Evolutionary conservation across 2,329 filamentous ascomycete genomes (phyloP), one percentile per base, ranked within the genome.

Genomic region (Paecilomyces sp.): DNA sequence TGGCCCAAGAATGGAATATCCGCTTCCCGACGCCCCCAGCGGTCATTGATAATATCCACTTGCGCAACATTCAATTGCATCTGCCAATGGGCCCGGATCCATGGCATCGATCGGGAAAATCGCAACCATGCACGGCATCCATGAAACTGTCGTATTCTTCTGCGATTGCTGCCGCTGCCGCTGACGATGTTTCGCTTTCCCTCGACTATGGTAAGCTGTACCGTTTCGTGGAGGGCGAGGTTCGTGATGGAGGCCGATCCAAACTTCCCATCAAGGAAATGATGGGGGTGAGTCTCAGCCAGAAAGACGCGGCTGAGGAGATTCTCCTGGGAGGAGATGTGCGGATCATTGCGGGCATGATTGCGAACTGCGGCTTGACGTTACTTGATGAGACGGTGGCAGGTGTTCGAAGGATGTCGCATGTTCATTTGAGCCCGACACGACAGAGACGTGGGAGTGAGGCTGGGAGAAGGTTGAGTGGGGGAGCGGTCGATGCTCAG

Each of bases 201-300:
- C 67, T 81, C 24, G 77, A 79, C 63, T 81, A 81, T 65, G 78
- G 79, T 36, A 78, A 77, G 61, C 69, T 80, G 18, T 80, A 76
- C 65, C 75, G 77, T 36, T 72, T 70, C 8, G 65, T 80, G 47
- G 70, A 74, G 47, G 61, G 65, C n/a, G 70, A 71, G 41, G 64
- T 76, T 34, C 68, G 65, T 55, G 63, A 70, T 56, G 67, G 71
- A 61, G 68, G 65, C 22, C 65, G 67, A 30, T 62, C 65, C 5
- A 54, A 62, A 6, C 65, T 12, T 62, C 65, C 34, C 63, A 69
- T n/a, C 59, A 57, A 47, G 67, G 71, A 59, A 55, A 71, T 50
- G 70, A 65, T 57, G 51, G 71, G 15, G 65, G 72, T 0, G 67
- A 71, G 6, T 67, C 60, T 7, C 67, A 65, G 24, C 64, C 34